Base-by-base conservation (phyloP, 2,329 filamentous ascomycete species). In the Ophiostoma tasmaniense region DNA sequence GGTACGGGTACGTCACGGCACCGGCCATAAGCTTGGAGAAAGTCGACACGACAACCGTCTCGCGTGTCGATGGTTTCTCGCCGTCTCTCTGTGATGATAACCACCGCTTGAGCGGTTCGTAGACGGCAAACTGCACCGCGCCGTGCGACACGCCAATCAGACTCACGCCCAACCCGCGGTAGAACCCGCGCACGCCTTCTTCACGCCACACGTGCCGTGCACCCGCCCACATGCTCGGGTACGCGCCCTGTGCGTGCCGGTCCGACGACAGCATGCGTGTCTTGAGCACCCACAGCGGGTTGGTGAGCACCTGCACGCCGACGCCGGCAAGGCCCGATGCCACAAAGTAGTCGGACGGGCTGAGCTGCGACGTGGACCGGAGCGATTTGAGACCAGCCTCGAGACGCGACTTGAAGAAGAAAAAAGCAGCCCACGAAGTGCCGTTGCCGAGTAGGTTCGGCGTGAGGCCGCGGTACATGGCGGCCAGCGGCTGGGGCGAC, bases 221-320 rank as follows among this genome's bases (percentile, higher is more conserved):
- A 35, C 95, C 95, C 66, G 88, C 84, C 73, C 83, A 80, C 82
- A 97, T 91, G 73, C 87, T 89, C 20, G 86, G 84, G 79, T 99
- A 99, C 1, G 94, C 95, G 17, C 92, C 92, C 1, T 84, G 85
- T 6, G 87, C 84, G 68, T 86, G 83, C 66, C 87, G 86, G 73
- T 95, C 91, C 3, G 91, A 93, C 37, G 93, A 92, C 30, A 98
- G 83, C 93, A 99, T 98, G 72, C 95, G 90, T 10, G 94, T 98
- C 82, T 98, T 98, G 77, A 99, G 88, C 2, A 99, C 95, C 95
- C 95, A 99, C 74, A 99, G 89, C 2, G 95, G 95, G 77, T 98
- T 98, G 37, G 95, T 98, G 73, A 94, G 83, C 37, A 91, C 80
- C 61, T 93, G 90, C 1, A 93, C 96, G 55, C 91, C 78, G 22